Evolutionary conservation across 495 filamentous ascomycete species (phyloP).

Genomic region (Hyaloscypha finlandica): DNA sequence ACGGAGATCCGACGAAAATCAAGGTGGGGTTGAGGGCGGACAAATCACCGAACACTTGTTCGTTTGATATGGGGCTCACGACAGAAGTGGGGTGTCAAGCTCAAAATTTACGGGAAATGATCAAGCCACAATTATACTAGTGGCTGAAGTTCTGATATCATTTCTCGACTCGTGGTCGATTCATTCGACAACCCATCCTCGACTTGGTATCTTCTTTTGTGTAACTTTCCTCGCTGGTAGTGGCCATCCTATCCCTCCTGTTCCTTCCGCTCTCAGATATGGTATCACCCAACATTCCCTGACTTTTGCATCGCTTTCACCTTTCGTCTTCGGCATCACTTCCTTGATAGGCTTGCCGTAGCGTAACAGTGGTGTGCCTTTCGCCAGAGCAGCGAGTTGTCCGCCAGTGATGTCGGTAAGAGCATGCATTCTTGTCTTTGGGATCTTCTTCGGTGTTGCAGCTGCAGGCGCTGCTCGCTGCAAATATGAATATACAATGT

Average conservation of each 20-base stretch:
- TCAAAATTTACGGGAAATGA: neutral
- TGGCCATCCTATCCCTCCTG: slow-evolving; percentile 74
- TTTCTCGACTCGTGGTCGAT: neutral
- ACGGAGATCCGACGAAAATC: neutral
- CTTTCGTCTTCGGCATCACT: slow-evolving; percentile 48
- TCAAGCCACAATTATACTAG: neutral
- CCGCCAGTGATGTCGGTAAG: slow-evolving; percentile 73
- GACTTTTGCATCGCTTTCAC: slow-evolving; percentile 51
- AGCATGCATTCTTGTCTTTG: slow-evolving; percentile 86
- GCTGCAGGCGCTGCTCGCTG: slow-evolving; percentile 62
- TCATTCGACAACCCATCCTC: slow-evolving; percentile 78
- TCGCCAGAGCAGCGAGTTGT: slow-evolving; percentile 78
- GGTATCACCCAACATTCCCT: slow-evolving; percentile 84
- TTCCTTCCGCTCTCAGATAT: slow-evolving; percentile 63
- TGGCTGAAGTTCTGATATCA: neutral
- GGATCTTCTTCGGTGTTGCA: slow-evolving; percentile 48
- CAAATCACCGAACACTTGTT: neutral
- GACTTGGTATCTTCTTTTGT: slow-evolving; percentile 69
- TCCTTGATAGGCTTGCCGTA: slow-evolving; percentile 92
- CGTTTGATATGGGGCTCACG: neutral
- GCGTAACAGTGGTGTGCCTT: slow-evolving; percentile 79
- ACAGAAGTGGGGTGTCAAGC: neutral
- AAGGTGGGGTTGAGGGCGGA: neutral
- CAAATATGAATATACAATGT: slow-evolving; percentile 84
- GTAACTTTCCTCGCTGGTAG: slow-evolving; percentile 79